These are phyloP conservation scores for Mycena metata DNA, from an alignment of 768 basidiomycete genomes.

Conservation along the genomic window DNA sequence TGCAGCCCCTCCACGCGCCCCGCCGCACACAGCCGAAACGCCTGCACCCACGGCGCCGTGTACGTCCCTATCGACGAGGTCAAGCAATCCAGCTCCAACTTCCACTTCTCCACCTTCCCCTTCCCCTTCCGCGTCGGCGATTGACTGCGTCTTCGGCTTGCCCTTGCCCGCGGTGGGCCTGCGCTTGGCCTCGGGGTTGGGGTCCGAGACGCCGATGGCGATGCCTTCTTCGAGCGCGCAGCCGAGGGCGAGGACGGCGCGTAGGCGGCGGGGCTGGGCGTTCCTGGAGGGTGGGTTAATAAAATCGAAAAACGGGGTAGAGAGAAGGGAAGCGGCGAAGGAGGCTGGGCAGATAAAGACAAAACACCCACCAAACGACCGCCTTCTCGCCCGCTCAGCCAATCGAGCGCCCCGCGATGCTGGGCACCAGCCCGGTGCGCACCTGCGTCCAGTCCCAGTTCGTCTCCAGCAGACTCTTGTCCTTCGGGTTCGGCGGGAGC, in stretches of 20 bases:
- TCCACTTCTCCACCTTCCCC: conserved; percentile 53
- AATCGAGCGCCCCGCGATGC: conserved; percentile 69
- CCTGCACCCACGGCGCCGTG: conserved; percentile 70
- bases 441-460: conserved; percentile 72
- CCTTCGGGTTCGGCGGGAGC: conserved; percentile 53
- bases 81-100: conserved; percentile 70
- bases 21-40: conserved; percentile 66
- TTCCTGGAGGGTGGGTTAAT: conserved; percentile 41
- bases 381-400: conserved; percentile 58
- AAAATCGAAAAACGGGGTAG: too few species aligned
- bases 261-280: conserved; percentile 69
- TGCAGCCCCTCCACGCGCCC: conserved; percentile 61
- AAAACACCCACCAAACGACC: conserved; percentile 18
- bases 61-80: conserved; percentile 75
- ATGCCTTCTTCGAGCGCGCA: conserved; percentile 49
- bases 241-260: conserved; percentile 62
- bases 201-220: too few species aligned
- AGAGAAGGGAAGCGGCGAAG: too few species aligned
- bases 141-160: conserved; percentile 34
- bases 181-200: too few species aligned
- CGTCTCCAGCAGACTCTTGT: conserved; percentile 41
- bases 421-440: conserved; percentile 65
- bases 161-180: background rate
- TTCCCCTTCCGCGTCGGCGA: too few species aligned
- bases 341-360: background rate